Evolutionary conservation across 2,329 filamentous ascomycete genomes (phyloP).

Genomic region (Capronia epimyces): DNA sequence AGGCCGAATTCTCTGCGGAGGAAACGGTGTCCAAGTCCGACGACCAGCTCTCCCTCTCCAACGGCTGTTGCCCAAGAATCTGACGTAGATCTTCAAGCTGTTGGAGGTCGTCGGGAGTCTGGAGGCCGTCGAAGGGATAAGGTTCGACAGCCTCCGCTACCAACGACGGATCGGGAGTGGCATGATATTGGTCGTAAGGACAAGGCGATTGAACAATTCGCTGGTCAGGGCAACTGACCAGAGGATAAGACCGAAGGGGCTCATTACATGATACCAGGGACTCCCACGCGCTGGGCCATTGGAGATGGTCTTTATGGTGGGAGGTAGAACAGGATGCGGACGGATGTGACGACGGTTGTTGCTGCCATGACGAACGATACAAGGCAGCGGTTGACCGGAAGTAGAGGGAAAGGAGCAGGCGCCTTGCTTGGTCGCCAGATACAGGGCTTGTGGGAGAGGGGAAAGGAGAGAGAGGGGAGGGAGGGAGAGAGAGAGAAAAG

Average conservation of each 20-base stretch:
- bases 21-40: neutral
- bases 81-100: conserved; percentile 3
- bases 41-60: neutral
- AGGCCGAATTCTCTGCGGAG: neutral
- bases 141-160: neutral
- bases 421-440: conserved; percentile 22
- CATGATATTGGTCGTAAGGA: conserved; percentile 7
- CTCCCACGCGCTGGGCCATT: conserved; percentile 16
- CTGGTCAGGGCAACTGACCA: conserved; percentile 21
- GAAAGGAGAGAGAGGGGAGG: neutral
- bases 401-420: neutral
- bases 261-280: conserved; percentile 13
- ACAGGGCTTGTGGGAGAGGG: conserved; percentile 11
- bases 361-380: conserved; percentile 23
- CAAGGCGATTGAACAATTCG: conserved; percentile 22
- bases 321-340: conserved; percentile 5
- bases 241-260: conserved; percentile 20
- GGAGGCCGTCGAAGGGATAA: neutral
- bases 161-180: neutral
- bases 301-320: conserved; percentile 22
- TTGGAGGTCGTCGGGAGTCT: conserved; percentile 1
- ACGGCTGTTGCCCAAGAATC: neutral
- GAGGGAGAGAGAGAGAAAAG: neutral
- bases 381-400: conserved; percentile 16
- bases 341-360: conserved; percentile 4